phyloP scores from a whole-genome alignment of 805 yeast species.

The Diddensiella santjacobensis region DNA sequence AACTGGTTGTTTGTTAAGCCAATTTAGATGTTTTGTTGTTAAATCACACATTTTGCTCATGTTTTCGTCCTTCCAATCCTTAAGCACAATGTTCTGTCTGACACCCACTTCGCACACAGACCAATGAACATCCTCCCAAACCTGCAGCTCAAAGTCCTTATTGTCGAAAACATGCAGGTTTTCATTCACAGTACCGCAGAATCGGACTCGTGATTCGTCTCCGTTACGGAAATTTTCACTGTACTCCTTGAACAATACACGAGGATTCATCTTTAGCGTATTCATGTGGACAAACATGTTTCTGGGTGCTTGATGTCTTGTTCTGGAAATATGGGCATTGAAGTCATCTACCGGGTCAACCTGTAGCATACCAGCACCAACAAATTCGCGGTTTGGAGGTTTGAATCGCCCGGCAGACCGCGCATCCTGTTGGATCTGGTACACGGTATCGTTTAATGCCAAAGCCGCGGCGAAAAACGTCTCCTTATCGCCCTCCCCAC shows the following conservation, averaged over 20 bases:
- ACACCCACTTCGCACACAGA: slow-evolving; percentile 19
- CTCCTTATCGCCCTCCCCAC: slow-evolving; percentile 83
- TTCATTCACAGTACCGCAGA: slow-evolving; percentile 47
- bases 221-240: slow-evolving; percentile 40
- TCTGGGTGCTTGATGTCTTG: slow-evolving; percentile 12
- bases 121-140: slow-evolving; percentile 25
- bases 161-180: slow-evolving; percentile 8
- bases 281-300: slow-evolving; percentile 59
- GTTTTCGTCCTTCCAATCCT: slow-evolving; percentile 17
- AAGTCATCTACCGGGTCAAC: slow-evolving; percentile 64
- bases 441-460: slow-evolving; percentile 55
- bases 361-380: slow-evolving; percentile 75
- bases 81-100: slow-evolving; percentile 5
- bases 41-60: slow-evolving; percentile 9
- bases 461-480: slow-evolving; percentile 71
- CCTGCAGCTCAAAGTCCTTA: slow-evolving; percentile 21
- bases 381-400: slow-evolving; percentile 35
- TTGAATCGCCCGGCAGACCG: slow-evolving; percentile 38
- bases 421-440: slow-evolving; percentile 43
- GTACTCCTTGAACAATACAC: slow-evolving; percentile 41
- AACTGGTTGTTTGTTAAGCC: slow-evolving; percentile 5
- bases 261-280: slow-evolving; percentile 64
- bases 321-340: slow-evolving; percentile 16
- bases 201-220: slow-evolving; percentile 45
- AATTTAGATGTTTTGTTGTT: slow-evolving; percentile 9